phyloP scores from a whole-genome alignment of 164 flowering plant species.

The Dillenia suffruticosa region DNA sequence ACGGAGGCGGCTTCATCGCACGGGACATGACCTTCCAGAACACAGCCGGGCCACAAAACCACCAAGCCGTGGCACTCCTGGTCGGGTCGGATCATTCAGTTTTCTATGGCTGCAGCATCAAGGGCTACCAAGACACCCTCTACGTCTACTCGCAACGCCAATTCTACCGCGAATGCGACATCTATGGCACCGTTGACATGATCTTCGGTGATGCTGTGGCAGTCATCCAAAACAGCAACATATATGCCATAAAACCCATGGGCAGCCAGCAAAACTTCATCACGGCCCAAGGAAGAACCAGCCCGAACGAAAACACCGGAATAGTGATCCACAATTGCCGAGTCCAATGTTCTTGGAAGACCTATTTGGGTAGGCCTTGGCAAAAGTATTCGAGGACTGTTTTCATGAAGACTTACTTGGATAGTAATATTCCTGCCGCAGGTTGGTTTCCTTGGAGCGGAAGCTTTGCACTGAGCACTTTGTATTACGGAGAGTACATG shows the following conservation, averaged over 20 bases:
- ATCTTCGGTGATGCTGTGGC: conserved; percentile 55
- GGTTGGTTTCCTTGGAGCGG: conserved; percentile 66
- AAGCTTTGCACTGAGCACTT: conserved; percentile 31
- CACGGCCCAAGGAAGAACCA: conserved; percentile 54
- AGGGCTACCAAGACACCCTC: conserved; percentile 65
- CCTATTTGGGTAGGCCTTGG: conserved; percentile 65
- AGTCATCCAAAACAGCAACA: conserved; percentile 46
- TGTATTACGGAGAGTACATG: conserved; percentile 56
- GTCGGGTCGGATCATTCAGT: conserved; percentile 44
- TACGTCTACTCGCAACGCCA: conserved; percentile 52
- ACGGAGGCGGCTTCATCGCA: conserved; percentile 50
- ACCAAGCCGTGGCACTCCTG: conserved; percentile 63
- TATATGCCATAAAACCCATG: conserved; percentile 36
- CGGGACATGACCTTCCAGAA: conserved; percentile 50
- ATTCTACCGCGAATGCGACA: conserved; percentile 52
- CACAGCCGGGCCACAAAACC: conserved; percentile 59
- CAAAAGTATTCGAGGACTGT: conserved; percentile 50
- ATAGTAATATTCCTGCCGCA: conserved; percentile 25
- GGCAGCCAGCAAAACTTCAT: conserved; percentile 33
- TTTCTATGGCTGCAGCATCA: conserved; percentile 49
- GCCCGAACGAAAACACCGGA: conserved; percentile 54
- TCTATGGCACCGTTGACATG: conserved; percentile 60
- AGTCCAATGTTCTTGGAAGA: conserved; percentile 13
- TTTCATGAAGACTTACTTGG: conserved; percentile 36
- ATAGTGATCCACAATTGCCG: conserved; percentile 39